phyloP scores from a whole-genome alignment of 768 basidiomycete species.

The Cantharellus anzutake region DNA sequence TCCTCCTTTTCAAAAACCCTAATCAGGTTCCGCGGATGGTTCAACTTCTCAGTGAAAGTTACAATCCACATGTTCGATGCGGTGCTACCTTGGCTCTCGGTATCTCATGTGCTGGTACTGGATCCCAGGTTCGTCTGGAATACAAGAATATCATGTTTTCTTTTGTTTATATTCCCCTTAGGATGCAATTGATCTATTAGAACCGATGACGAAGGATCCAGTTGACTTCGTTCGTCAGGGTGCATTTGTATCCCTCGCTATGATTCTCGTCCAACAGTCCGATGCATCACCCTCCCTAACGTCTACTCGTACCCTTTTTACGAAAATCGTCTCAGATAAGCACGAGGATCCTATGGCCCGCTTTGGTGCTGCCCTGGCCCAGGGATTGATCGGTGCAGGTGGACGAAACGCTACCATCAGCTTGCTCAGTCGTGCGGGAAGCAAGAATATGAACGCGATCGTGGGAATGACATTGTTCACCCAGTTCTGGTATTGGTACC shows the following conservation, averaged over 20 bases:
- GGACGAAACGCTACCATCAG: constrained; percentile 92
- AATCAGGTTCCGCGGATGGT: constrained; percentile 92
- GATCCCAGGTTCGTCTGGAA: constrained; percentile 44
- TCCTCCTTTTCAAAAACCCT: constrained; percentile 93
- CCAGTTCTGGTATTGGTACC: constrained; percentile 99
- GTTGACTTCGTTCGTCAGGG: constrained; percentile 98
- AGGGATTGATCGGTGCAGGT: constrained; percentile 95
- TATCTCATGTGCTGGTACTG: constrained; percentile 94
- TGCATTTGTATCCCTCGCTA: constrained; percentile 85
- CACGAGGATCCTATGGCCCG: constrained; percentile 98
- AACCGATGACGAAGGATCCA: constrained; percentile 96
- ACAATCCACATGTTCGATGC: constrained; percentile 96
- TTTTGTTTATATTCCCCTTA: constrained; percentile 15
- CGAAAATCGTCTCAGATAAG: constrained; percentile 84
- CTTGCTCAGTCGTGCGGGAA: constrained; percentile 83
- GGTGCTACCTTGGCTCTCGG: constrained; percentile 93
- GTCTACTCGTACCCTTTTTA: constrained; percentile 64
- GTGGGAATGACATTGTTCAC: constrained; percentile 97
- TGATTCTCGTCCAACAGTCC: constrained; percentile 93
- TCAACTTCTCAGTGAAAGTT: constrained; percentile 91
- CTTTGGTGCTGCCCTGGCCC: constrained; percentile 88
- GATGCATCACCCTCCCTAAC: constrained; percentile 74
- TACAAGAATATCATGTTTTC: neutral
- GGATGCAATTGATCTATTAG: constrained; percentile 91
- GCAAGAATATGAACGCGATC: constrained; percentile 80